Base-by-base conservation (phyloP, 257 asterid genomes). In the Ajuga chamaepitys region DNA sequence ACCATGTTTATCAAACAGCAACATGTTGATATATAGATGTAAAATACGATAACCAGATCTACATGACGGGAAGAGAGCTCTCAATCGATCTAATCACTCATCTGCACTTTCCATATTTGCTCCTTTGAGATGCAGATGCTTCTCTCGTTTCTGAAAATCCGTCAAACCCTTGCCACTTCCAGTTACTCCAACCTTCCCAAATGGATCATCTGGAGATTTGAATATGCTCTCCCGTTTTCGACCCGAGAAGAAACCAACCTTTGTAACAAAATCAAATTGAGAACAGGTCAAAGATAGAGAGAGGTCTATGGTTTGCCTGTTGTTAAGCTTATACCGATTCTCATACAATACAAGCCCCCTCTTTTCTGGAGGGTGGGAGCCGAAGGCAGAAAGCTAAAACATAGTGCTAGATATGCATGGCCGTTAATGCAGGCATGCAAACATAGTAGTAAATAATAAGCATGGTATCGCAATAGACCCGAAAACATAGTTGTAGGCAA, bases 121-220 rank as follows among this genome's bases (percentile, higher is more conserved):
- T 37, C 96, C 99, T 77, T 93, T 93, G 48, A 93, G 94, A 81
- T 89, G 99, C 62, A 93, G 80, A 74, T 93, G 99, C 7, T 93
- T 93, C 70, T 93, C 99, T 76, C 99, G 76, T 86, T 74, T 89
- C 81, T 89, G 99, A 58, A 93, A 93, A 38, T 93, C 99, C 0
- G 99, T 93, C 77, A 93, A 75, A 21, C 97, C 97, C 76, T 89
- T 93, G 51, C 97, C 99, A 51, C 96, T 93, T 68, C 99, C 99
- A 2, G 97, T 89, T 37, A 88, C 96, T 46, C 99, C 99, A 32
- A 89, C 99, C 80, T 93, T 93, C 46, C 97, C 99, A 5, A 78
- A 81, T 14, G 96, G 97, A 62, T 93, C 97, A 5, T 88, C 97
- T 3, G 97, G 96, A 62, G 99, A 93, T 72, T 90, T 93, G 65